phyloP scores from a whole-genome alignment of 2,329 filamentous ascomycete species.

The Claviceps fusiformis region DNA sequence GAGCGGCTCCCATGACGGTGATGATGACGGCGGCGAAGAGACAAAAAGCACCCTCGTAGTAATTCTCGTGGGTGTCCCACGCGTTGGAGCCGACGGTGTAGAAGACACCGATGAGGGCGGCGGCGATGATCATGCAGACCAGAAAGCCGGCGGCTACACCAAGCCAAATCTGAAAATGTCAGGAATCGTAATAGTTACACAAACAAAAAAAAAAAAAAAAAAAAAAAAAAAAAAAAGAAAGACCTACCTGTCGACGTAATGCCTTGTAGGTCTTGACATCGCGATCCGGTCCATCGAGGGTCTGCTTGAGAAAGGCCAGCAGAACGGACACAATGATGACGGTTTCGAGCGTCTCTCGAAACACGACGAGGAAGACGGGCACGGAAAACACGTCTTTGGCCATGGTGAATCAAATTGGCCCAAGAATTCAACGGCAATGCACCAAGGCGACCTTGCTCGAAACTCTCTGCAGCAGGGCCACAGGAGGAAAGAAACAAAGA shows the following conservation, averaged over 20 bases:
- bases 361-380: slow-evolving; percentile 80
- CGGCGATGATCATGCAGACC: slow-evolving; percentile 52
- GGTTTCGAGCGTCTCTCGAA: slow-evolving; percentile 73
- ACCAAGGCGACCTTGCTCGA: neutral
- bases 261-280: slow-evolving; percentile 53
- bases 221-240: neutral
- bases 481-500: too few relatives aligned
- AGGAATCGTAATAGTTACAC: too few relatives aligned
- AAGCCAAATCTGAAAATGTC: slow-evolving; percentile 50
- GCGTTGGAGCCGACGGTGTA: slow-evolving; percentile 52
- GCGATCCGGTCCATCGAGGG: slow-evolving; percentile 48
- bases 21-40: slow-evolving; percentile 69
- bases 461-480: neutral
- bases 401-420: slow-evolving; percentile 23
- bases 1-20: slow-evolving; percentile 63
- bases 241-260: slow-evolving; percentile 47
- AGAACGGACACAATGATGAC: slow-evolving; percentile 80
- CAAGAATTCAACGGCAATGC: neutral
- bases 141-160: slow-evolving; percentile 49
- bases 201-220: too few relatives aligned
- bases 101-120: slow-evolving; percentile 57
- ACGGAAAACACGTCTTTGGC: slow-evolving; percentile 62
- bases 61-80: slow-evolving; percentile 56
- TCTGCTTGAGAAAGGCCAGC: slow-evolving; percentile 73
- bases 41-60: slow-evolving; percentile 71